These are phyloP conservation scores for Globisporangium okanoganense DNA, from an alignment of 352 stramenopile genomes.

Conservation along the genomic window DNA sequence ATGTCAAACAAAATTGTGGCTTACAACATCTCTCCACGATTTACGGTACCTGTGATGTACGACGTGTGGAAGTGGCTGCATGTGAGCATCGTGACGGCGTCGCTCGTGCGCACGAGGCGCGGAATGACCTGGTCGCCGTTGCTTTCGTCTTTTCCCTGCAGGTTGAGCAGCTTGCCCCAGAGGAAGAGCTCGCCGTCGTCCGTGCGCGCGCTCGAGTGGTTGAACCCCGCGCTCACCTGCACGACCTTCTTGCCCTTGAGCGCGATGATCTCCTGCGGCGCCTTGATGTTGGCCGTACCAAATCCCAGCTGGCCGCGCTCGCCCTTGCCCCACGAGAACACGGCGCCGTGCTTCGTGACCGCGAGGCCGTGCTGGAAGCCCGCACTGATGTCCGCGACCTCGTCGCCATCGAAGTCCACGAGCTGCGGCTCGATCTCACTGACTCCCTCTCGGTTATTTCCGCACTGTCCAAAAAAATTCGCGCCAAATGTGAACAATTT, in stretches of 20 bases:
- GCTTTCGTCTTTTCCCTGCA: conserved; percentile 54
- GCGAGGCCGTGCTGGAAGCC: conserved; percentile 80
- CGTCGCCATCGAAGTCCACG: conserved; percentile 60
- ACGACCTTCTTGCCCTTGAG: conserved; percentile 65
- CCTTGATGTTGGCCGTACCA: conserved; percentile 68
- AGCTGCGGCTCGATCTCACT: conserved; percentile 51
- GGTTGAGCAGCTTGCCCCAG: conserved; percentile 83
- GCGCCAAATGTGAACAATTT: conserved; percentile 76
- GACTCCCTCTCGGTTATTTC: conserved; percentile 52
- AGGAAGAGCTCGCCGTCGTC: conserved; percentile 77
- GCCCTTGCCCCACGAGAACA: conserved; percentile 82
- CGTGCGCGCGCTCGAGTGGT: conserved; percentile 69
- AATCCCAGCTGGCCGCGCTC: conserved; percentile 80
- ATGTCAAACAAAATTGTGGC: not conserved
- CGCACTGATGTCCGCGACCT: conserved; percentile 64
- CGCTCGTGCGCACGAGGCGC: conserved; percentile 63
- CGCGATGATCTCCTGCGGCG: conserved; percentile 72
- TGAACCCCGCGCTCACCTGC: conserved; percentile 77
- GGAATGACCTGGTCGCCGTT: conserved; percentile 71
- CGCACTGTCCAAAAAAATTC: conserved; percentile 83
- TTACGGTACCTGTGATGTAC: conserved; percentile 63
- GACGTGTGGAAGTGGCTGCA: conserved; percentile 85
- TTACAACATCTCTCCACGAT: not conserved
- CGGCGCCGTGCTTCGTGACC: conserved; percentile 56
- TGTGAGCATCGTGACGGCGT: conserved; percentile 58